phyloP scores from a whole-genome alignment of 768 basidiomycete species.

The Rhodocollybia butyracea region DNA sequence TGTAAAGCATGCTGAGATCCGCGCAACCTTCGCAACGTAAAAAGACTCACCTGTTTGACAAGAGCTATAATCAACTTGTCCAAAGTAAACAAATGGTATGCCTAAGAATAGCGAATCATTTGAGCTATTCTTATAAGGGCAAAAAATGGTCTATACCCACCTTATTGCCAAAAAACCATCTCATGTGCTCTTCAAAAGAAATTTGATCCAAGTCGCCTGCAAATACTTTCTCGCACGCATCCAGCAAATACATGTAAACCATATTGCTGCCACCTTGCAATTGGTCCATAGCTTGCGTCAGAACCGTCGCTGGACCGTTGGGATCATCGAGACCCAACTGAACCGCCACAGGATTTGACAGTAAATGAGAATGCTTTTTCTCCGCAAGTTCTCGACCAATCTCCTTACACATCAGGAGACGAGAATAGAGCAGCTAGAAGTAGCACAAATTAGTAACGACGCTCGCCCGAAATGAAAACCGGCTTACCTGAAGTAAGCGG shows the following conservation, averaged over 20 bases:
- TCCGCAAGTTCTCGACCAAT: slow-evolving; percentile 69
- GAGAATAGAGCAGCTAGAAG: slow-evolving; percentile 79
- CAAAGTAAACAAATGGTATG: slow-evolving; percentile 88
- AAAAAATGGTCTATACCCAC: slow-evolving; percentile 32
- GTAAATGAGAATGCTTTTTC: slow-evolving; percentile 59
- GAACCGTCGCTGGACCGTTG: slow-evolving; percentile 65
- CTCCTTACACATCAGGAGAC: slow-evolving; percentile 81
- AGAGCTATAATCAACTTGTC: slow-evolving; percentile 89
- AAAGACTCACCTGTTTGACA: slow-evolving; percentile 78
- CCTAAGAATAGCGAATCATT: slow-evolving; percentile 46
- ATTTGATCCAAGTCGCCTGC: slow-evolving; percentile 88
- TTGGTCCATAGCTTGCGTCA: slow-evolving; percentile 60
- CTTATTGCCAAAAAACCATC: slow-evolving; percentile 91
- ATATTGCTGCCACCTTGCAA: slow-evolving; percentile 59
- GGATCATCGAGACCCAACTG: slow-evolving; percentile 85
- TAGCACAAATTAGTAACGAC: slow-evolving; percentile 12
- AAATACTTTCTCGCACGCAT: slow-evolving; percentile 90
- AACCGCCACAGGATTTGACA: slow-evolving; percentile 79
- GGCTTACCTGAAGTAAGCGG: slow-evolving; percentile 78
- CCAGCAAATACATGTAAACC: slow-evolving; percentile 86
- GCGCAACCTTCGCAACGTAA: slow-evolving; percentile 3
- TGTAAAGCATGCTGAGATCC: slow-evolving; percentile 26
- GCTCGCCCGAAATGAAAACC: slow-evolving; percentile 11
- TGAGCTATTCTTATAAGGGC: neutral
- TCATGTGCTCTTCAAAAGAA: slow-evolving; percentile 94